Conservation (phyloP, 257 asterid species). For the Fraxinus cuspidata region DNA sequence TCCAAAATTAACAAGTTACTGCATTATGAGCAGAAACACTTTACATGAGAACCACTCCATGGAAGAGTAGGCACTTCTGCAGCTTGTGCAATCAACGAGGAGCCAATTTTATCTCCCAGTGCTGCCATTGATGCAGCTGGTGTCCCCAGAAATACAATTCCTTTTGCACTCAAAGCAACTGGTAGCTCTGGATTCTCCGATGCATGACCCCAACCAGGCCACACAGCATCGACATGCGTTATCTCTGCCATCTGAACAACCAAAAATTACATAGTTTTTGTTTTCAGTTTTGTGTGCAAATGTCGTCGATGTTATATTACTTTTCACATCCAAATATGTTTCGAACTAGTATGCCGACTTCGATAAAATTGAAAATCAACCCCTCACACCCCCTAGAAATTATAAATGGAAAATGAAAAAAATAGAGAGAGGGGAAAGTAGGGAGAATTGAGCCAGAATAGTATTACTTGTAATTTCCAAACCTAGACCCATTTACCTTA, state of each 20-base stretch:
- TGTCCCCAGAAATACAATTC: constrained; percentile 87
- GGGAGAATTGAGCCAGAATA: background rate
- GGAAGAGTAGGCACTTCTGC: constrained; percentile 99
- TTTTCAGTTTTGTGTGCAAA: constrained; percentile 8
- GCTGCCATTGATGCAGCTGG: constrained; percentile 95
- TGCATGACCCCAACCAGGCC: constrained; percentile 99
- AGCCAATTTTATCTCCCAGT: constrained; percentile 96
- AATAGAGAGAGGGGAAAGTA: background rate
- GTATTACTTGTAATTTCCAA: constrained; percentile 1
- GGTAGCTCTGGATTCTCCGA: constrained; percentile 98
- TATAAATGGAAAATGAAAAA: background rate
- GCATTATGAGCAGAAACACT: constrained; percentile 25
- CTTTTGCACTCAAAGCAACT: constrained; percentile 83
- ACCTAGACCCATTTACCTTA: constrained; percentile 6
- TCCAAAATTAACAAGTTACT: constrained; percentile 5
- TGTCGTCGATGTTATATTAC: background rate
- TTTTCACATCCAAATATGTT: background rate
- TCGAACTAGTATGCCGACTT: background rate
- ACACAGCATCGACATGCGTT: constrained; percentile 94
- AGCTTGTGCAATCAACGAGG: constrained; percentile 97
- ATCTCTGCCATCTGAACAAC: constrained; percentile 89
- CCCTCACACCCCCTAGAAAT: background rate
- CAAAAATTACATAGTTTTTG: constrained; percentile 13
- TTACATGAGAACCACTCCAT: constrained; percentile 99
- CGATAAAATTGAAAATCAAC: background rate